Base-by-base conservation (phyloP, 768 basidiomycete genomes). In the Mycena filopes region DNA sequence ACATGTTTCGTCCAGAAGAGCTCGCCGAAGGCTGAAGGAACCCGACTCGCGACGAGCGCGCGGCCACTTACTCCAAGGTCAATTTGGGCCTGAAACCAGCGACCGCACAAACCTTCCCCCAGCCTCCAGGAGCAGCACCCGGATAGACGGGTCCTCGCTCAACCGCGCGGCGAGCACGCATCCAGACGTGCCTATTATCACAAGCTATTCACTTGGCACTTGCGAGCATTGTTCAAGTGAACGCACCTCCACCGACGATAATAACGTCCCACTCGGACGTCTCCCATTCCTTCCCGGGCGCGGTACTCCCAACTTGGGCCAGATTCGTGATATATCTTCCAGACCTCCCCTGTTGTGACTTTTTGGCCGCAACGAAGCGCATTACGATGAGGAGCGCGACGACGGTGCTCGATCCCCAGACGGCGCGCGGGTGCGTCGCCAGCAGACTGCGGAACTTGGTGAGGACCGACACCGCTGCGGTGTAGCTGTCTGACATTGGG, bases 131-230 rank as follows among this genome's bases (percentile, higher is more conserved):
- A 90, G 72, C 20, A 89, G 78, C 21, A 90, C 86, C 6, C 81
- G 80, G 18, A 88, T 70, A 1, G 75, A 76, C 0, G 86, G 84
- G 62, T 88, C 80, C 73, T 90, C 89, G 8, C 81, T 83, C 11
- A 90, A 73, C 18, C 89, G 81, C 4, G 87, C 78, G 15, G 88
- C 89, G 11, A 89, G 78, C 11, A 84, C 87, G 70, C 87, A 89
- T 13, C 89, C 89, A 2, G 87, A 82, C 12, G 87, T 89, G 11
- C 89, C 88, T 85, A 65, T 36, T 85, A 65, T 36, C 31, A 33
- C 31, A 2, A 23, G 28, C 21, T 21, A 64, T 65, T 20, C 70
- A 66, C 43, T 55, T n/a, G 23, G 9, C 16, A 48, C 45, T 8
- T n/a, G n/a, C n/a, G n/a, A n/a, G n/a, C n/a, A 46, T 60, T 18